Base-by-base conservation (phyloP, 805 yeast species). In the Suhomyces pyralidae region DNA sequence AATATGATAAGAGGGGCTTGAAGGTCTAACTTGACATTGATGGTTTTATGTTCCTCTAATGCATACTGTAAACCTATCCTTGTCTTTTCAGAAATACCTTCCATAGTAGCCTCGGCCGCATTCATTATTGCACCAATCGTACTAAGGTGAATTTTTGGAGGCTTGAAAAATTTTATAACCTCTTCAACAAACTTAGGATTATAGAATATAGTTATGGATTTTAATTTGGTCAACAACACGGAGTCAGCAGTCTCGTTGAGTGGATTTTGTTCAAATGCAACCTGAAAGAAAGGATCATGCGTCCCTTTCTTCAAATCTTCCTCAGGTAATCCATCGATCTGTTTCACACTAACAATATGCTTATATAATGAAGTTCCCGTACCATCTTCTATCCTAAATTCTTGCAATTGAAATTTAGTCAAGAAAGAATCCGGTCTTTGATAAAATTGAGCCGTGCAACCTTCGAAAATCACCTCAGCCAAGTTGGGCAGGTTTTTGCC, bases 61-160 rank as follows among this genome's bases (percentile, higher is more conserved):
- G 97, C 94, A 58, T 94, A 91, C 69, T 93, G 96, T 19, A 94
- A 77, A 0, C 98, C 98, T 56, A 94, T 79, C 61, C 97, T 77
- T 0, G 98, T 94, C 65, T 91, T 97, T 24, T 85, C 77, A 0
- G 97, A 85, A 56, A 94, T 76, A 1, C 96, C 97, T 62, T 91
- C 97, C 53, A 94, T 87, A 0, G 97, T 92, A 0, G 92, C 89
- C 56, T 92, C 97, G 0, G 99, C 99, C 1, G 97, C 98, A 67
- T 83, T 86, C 82, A 94, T 82, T 24, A 96, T 82, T 8, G 94
- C 94, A 36, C 91, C 93, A 20, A 94, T 83, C 0, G 97, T 91
- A 62, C 92, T 96, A 51, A 85, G 76, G 60, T 92, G 96, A 25
- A 83, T 83, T 54, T 83, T 84, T 19, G 97, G 97, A 1, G 97